Percentiles rank a stretch among this genome's conserved stretches.
Conservation (phyloP, 1,284 basidiomycete genomes). For the Abortiporus biennis region DNA sequence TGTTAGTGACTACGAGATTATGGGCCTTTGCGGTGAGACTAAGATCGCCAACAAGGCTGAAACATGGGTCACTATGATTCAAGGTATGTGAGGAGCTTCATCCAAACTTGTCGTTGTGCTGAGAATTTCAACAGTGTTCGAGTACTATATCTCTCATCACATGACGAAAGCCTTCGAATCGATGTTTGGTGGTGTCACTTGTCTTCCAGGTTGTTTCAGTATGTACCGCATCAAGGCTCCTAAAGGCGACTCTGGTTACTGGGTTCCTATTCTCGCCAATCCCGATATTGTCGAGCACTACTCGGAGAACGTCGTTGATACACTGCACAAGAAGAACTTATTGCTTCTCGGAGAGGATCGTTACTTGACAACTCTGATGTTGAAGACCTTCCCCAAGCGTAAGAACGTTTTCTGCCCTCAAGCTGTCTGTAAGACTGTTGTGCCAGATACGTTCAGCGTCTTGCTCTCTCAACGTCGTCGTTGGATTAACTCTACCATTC, state of each 20-base stretch:
- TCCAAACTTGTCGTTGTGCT: conserved; percentile 2
- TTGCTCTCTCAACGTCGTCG: conserved; percentile 94
- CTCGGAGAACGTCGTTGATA: conserved; percentile 96
- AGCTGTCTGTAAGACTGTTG: conserved; percentile 97
- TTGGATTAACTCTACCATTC: conserved; percentile 99
- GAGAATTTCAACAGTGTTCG: conserved; percentile 70
- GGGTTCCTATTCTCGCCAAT: conserved; percentile 97
- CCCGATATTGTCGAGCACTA: conserved; percentile 98
- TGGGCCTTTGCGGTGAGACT: conserved; percentile 99
- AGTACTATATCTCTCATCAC: conserved; percentile 99
- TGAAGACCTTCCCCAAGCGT: conserved; percentile 98
- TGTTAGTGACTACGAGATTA: conserved; percentile 94
- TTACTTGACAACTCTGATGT: conserved; percentile 91
- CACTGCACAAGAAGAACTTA: conserved; percentile 98
- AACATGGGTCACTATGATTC: conserved; percentile 98
- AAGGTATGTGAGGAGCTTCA: conserved; percentile 54
- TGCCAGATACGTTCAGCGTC: conserved; percentile 92
- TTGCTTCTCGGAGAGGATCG: conserved; percentile 98
- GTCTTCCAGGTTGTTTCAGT: conserved; percentile 97
- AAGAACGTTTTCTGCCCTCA: conserved; percentile 99
- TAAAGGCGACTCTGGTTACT: conserved; percentile 89
- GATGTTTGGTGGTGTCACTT: conserved; percentile 99
- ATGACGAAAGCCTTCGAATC: conserved; percentile 99
- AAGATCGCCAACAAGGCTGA: conserved; percentile 99
- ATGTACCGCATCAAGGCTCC: conserved; percentile 99